Evolutionary conservation across 2,329 filamentous ascomycete species (phyloP).

Genomic region (Fusarium proliferatum): DNA sequence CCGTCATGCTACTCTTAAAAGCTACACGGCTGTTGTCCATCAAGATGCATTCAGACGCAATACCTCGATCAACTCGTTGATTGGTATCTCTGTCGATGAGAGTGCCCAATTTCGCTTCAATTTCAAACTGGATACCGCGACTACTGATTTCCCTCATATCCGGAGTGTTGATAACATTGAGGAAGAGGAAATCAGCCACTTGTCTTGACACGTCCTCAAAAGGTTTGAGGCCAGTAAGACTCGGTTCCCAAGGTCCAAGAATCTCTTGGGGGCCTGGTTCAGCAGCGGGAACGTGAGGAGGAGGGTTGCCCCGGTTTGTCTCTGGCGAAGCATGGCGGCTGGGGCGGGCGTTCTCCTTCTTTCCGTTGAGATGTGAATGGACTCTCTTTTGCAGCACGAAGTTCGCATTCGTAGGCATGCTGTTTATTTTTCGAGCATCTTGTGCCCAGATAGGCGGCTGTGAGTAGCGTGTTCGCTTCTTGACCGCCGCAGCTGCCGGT

Average conservation of each 20-base stretch:
- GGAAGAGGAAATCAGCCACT: constrained; percentile 85
- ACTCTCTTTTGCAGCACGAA: constrained; percentile 45
- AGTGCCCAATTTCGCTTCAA: constrained; percentile 92
- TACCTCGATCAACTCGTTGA: constrained; percentile 73
- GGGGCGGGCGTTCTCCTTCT: constrained; percentile 53
- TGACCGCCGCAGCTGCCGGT: constrained; percentile 51
- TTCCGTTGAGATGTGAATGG: constrained; percentile 53
- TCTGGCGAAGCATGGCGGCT: constrained; percentile 53
- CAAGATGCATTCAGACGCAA: constrained; percentile 78
- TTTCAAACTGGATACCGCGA: constrained; percentile 81
- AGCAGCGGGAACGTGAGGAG: constrained; percentile 32
- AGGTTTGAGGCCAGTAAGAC: constrained; percentile 76
- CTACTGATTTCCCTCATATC: constrained; percentile 72
- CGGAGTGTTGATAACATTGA: constrained; percentile 74
- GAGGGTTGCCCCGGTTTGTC: constrained; percentile 38
- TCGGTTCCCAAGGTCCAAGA: constrained; percentile 71
- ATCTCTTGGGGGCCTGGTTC: constrained; percentile 50
- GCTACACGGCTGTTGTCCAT: constrained; percentile 68
- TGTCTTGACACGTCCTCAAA: constrained; percentile 79
- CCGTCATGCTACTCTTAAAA: constrained; percentile 91
- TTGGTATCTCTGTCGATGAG: constrained; percentile 79
- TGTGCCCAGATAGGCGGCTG: constrained; percentile 63
- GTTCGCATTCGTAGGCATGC: constrained; percentile 50
- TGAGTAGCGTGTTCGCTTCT: constrained; percentile 53
- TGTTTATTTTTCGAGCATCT: constrained; percentile 50